phyloP scores from a whole-genome alignment of 139 green algal genomes.

The Zygnema cylindricum region DNA sequence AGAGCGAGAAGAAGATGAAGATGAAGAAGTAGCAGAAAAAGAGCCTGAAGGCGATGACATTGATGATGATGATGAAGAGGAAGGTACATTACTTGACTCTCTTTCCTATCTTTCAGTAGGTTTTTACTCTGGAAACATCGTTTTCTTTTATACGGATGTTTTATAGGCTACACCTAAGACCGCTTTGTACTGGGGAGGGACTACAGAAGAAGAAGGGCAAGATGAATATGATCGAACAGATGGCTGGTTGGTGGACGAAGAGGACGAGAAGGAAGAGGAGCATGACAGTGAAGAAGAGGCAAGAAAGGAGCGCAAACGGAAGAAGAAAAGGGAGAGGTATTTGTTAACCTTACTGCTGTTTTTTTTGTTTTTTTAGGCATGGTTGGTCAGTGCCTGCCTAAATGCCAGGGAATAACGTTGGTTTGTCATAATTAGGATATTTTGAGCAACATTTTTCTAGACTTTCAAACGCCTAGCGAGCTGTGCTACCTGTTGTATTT shows the following conservation, averaged over 20 bases:
- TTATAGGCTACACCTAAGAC: neutral
- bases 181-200: neutral
- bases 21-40: neutral
- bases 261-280: constrained; percentile 49
- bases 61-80: neutral
- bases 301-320: constrained; percentile 44
- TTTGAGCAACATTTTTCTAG: neutral
- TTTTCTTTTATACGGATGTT: neutral
- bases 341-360: neutral
- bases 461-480: neutral
- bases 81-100: neutral
- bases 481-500: too few species aligned
- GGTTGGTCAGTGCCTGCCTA: neutral
- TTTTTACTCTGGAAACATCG: constrained; percentile 1
- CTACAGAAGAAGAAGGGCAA: constrained; percentile 30
- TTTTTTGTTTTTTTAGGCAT: neutral
- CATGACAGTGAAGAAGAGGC: neutral
- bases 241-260: constrained; percentile 62
- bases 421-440: neutral
- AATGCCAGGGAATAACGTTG: too few species aligned
- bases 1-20: neutral
- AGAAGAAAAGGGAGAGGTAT: constrained; percentile 46
- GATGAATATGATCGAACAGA: constrained; percentile 55
- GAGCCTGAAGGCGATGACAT: neutral
- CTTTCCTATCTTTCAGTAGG: neutral